Evolutionary conservation across 129 eudicot genomes (phyloP).

Genomic region (Oenanthe sinensis): DNA sequence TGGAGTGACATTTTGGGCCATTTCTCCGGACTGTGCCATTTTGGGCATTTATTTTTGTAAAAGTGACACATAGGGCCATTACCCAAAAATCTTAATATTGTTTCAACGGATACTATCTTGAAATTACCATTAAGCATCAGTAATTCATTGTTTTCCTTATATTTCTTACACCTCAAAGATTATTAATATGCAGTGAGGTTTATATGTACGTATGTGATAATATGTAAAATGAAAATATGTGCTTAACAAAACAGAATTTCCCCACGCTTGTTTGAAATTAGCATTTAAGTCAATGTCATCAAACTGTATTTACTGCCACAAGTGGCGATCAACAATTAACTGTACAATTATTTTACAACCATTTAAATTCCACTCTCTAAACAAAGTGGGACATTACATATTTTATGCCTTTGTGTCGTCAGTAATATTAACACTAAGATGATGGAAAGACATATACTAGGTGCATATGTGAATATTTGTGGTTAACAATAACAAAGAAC

Average conservation of each 20-base stretch:
- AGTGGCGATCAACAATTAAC: neutral
- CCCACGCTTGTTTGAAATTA: too few species aligned
- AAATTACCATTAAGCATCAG: neutral
- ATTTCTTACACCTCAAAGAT: neutral
- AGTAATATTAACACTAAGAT: neutral
- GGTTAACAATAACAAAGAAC: neutral
- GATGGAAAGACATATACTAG: neutral
- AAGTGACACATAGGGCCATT: too few species aligned
- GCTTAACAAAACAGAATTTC: too few species aligned
- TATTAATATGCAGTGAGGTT: neutral
- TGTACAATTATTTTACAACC: neutral
- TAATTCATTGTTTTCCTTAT: neutral
- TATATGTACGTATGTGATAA: too few species aligned
- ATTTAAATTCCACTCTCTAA: neutral
- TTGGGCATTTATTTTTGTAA: too few species aligned
- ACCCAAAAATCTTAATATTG: too few species aligned
- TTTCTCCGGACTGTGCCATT: too few species aligned
- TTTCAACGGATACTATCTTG: too few species aligned
- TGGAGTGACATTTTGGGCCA: too few species aligned
- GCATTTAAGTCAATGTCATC: too few species aligned
- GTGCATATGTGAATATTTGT: neutral
- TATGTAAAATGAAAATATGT: too few species aligned
- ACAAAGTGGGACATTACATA: neutral
- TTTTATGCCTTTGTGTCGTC: neutral
- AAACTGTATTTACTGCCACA: too few species aligned